phyloP scores from a whole-genome alignment of 495 filamentous ascomycete genomes.

The Platismatia glauca region DNA sequence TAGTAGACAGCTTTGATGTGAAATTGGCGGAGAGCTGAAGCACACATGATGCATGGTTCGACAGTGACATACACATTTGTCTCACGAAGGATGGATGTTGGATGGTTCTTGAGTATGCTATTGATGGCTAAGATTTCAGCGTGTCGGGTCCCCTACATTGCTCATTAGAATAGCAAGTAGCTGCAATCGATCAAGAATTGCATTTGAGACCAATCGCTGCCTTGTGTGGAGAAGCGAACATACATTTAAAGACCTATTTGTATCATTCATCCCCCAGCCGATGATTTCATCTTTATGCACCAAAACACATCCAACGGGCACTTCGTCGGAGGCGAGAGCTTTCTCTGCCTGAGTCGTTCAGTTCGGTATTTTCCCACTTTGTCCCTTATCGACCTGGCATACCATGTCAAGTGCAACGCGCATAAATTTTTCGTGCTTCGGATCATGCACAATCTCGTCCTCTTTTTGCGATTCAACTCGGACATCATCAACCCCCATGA shows the following conservation, averaged over 20 bases:
- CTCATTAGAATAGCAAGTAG: constrained; percentile 1
- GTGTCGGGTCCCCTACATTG: constrained; percentile 73
- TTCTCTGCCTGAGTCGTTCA: constrained; percentile 52
- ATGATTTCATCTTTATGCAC: constrained; percentile 67
- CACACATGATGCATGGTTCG: constrained; percentile 97
- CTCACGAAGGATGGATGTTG: constrained; percentile 52
- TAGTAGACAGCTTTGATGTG: constrained; percentile 78
- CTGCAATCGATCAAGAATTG: background rate
- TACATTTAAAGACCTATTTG: constrained; percentile 74
- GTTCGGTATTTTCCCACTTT: background rate
- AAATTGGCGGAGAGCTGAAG: constrained; percentile 79
- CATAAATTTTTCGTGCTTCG: constrained; percentile 14
- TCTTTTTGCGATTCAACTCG: background rate
- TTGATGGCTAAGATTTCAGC: constrained; percentile 86
- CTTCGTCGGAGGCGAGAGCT: constrained; percentile 76
- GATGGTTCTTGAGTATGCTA: constrained; percentile 47
- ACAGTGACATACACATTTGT: constrained; percentile 92
- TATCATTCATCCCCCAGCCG: constrained; percentile 88
- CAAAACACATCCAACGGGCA: constrained; percentile 92
- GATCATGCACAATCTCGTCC: background rate
- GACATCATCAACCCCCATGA: background rate
- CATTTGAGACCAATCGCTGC: background rate
- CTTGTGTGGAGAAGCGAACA: background rate
- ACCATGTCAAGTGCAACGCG: constrained; percentile 13
- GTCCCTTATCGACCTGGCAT: background rate